These are phyloP conservation scores for Spencermartinsiella ligniputridi DNA, from an alignment of 1,139 yeast species.

Conservation along the genomic window DNA sequence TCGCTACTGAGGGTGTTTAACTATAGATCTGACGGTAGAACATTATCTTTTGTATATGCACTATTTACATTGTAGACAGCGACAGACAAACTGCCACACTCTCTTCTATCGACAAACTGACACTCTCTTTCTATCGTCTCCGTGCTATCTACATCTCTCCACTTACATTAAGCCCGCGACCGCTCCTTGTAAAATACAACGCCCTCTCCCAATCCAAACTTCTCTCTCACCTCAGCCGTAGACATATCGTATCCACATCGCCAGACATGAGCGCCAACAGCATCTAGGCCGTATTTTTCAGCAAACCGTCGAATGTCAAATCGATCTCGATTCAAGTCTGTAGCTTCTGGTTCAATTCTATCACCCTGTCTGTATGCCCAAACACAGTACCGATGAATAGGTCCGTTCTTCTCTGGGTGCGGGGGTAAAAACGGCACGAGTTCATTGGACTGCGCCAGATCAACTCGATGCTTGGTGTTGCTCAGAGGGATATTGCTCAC, in stretches of 20 bases:
- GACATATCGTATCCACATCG: constrained; percentile 80
- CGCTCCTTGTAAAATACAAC: constrained; percentile 45
- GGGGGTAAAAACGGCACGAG: constrained; percentile 74
- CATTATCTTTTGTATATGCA: too few relatives aligned
- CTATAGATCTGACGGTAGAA: not conserved
- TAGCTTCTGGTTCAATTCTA: constrained; percentile 17
- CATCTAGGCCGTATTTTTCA: constrained; percentile 47
- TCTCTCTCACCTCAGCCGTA: constrained; percentile 59
- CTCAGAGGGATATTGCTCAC: constrained; percentile 62
- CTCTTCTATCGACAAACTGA: too few relatives aligned
- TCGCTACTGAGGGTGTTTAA: constrained; percentile 11
- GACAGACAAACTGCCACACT: too few relatives aligned
- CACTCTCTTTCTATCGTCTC: constrained; percentile 9
- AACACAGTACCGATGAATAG: constrained; percentile 75
- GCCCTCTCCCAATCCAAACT: constrained; percentile 71
- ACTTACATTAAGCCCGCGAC: not conserved
- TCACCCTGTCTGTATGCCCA: constrained; percentile 81
- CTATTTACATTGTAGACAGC: too few relatives aligned
- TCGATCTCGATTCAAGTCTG: constrained; percentile 37
- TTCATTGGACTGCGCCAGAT: constrained; percentile 43
- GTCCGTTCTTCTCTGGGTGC: constrained; percentile 82
- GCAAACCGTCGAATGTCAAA: constrained; percentile 76
- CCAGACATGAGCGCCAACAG: constrained; percentile 94
- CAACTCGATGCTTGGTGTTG: constrained; percentile 56
- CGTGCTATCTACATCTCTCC: too few relatives aligned